Evolutionary conservation across 2,329 filamentous ascomycete genomes (phyloP).

Genomic region (Helminthosporium solani): DNA sequence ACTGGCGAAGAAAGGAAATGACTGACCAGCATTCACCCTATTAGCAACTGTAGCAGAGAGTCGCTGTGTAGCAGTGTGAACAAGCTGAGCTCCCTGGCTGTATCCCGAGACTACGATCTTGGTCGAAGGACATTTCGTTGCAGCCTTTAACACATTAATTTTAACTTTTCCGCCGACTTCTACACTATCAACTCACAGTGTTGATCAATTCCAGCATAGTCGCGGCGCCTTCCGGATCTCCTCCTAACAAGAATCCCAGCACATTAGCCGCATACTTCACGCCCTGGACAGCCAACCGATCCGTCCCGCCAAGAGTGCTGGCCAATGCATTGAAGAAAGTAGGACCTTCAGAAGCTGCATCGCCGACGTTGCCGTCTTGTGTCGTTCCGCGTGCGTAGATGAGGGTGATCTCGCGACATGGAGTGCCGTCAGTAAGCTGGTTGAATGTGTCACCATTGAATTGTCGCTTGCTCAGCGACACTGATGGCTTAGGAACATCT

Average conservation of each 20-base stretch:
- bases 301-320: slow-evolving; percentile 27
- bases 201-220: slow-evolving; percentile 46
- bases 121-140: slow-evolving; percentile 33
- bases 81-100: slow-evolving; percentile 36
- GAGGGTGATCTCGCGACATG: slow-evolving; percentile 50
- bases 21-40: slow-evolving; percentile 9
- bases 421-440: slow-evolving; percentile 33
- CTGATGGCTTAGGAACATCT: neutral
- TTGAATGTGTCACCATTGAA: slow-evolving; percentile 29
- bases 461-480: slow-evolving; percentile 14
- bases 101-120: slow-evolving; percentile 37
- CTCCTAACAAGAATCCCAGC: slow-evolving; percentile 49
- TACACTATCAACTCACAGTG: slow-evolving; percentile 24
- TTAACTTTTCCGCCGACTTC: no score
- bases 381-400: slow-evolving; percentile 48
- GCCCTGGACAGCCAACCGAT: slow-evolving; percentile 33
- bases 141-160: no score
- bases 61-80: slow-evolving; percentile 32
- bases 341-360: slow-evolving; percentile 46
- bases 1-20: neutral
- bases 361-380: slow-evolving; percentile 47
- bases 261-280: slow-evolving; percentile 33
- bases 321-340: slow-evolving; percentile 35
- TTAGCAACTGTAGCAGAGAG: slow-evolving; percentile 3
- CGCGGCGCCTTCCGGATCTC: slow-evolving; percentile 46